Evolutionary conservation across 2,329 filamentous ascomycete species (phyloP).

Genomic region (Trichothecium roseum): DNA sequence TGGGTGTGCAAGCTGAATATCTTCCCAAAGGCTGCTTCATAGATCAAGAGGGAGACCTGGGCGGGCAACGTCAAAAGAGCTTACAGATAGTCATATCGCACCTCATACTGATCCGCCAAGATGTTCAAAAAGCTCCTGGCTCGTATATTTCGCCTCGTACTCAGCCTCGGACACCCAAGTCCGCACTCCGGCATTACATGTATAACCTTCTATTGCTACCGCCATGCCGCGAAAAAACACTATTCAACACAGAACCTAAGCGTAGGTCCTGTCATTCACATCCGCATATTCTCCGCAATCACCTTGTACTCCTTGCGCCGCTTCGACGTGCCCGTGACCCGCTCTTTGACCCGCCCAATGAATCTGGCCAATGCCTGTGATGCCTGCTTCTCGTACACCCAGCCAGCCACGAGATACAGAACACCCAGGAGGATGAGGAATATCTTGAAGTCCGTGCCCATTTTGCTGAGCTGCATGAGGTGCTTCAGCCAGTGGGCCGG

Average conservation of each 20-base stretch:
- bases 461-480: constrained; percentile 77
- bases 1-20: no score
- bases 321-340: constrained; percentile 54
- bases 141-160: no score
- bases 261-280: no score
- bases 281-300: constrained; percentile 47
- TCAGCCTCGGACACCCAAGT: no score
- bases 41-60: no score
- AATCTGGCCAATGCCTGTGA: constrained; percentile 59
- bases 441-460: constrained; percentile 61
- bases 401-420: constrained; percentile 58
- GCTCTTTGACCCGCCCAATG: constrained; percentile 51
- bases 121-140: constrained; percentile 58
- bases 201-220: no score
- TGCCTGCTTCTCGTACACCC: constrained; percentile 59
- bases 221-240: no score
- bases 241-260: no score
- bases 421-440: constrained; percentile 63
- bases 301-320: constrained; percentile 82
- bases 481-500: constrained; percentile 58
- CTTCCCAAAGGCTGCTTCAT: no score
- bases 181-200: no score
- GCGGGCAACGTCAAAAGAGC: no score
- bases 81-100: constrained; percentile 53
- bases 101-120: constrained; percentile 58